Conservation (phyloP, 192 early-diverging fungal species). For the Linnemannia schmuckeri region DNA sequence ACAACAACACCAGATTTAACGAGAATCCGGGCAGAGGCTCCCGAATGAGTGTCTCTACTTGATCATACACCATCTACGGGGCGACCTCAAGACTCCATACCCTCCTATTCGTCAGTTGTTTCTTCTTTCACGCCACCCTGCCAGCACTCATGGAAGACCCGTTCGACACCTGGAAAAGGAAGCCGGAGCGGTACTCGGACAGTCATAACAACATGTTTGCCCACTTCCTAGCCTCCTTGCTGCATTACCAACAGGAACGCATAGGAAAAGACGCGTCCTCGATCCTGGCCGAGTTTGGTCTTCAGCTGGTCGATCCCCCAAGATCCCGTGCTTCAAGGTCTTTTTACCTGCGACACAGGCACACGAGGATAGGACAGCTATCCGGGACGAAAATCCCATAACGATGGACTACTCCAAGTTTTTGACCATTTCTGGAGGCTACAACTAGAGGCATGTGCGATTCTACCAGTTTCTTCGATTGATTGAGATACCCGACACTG, state of each 20-base stretch:
- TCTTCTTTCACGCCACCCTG: conserved; percentile 13
- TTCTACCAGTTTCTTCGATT: background rate
- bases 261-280: background rate
- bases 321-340: background rate
- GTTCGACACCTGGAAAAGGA: background rate
- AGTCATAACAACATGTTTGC: background rate
- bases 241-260: background rate
- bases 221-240: background rate
- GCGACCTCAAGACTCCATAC: background rate
- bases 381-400: background rate
- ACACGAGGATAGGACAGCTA: background rate
- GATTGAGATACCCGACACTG: background rate
- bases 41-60: conserved; percentile 6
- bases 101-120: conserved; percentile 9
- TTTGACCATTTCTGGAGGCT: background rate
- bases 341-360: background rate
- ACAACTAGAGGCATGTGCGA: background rate
- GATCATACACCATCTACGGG: too few species aligned
- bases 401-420: background rate
- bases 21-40: background rate
- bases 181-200: background rate
- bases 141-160: background rate
- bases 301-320: background rate
- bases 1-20: too few species aligned
- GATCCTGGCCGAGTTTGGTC: background rate